These are phyloP conservation scores for Rhizopus microsporus DNA, from an alignment of 371 early-diverging fungal species.

Conservation along the genomic window DNA sequence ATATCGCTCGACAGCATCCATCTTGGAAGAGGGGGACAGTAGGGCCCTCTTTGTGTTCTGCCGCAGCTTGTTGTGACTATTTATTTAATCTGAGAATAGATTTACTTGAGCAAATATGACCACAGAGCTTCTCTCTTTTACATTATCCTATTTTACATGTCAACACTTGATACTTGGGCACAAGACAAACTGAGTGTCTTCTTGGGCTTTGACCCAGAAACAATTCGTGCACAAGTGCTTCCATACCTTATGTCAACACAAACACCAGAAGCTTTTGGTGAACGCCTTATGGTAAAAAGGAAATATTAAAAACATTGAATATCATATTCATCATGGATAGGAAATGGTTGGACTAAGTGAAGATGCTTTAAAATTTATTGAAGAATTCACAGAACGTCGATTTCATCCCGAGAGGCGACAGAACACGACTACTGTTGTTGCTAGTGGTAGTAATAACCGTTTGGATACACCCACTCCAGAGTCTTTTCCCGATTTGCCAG, in stretches of 20 bases:
- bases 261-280: slow-evolving; percentile 34
- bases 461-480: slow-evolving; percentile 5
- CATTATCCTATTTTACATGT: background rate
- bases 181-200: slow-evolving; percentile 42
- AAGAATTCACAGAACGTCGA: slow-evolving; percentile 37
- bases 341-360: slow-evolving; percentile 40
- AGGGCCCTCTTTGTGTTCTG: too few relatives aligned
- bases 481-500: slow-evolving; percentile 32
- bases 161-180: slow-evolving; percentile 38
- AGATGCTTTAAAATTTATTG: slow-evolving; percentile 33
- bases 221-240: slow-evolving; percentile 38
- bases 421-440: slow-evolving; percentile 2
- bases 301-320: background rate
- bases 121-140: too few relatives aligned
- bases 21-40: too few relatives aligned
- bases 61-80: too few relatives aligned
- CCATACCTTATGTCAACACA: slow-evolving; percentile 40
- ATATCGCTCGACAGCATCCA: too few relatives aligned
- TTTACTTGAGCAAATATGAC: too few relatives aligned
- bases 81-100: too few relatives aligned
- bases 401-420: slow-evolving; percentile 17
- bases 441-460: background rate
- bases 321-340: slow-evolving; percentile 8
- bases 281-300: slow-evolving; percentile 41
- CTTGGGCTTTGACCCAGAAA: slow-evolving; percentile 50